Evolutionary conservation across 2,329 filamentous ascomycete species (phyloP).

Genomic region (Cercospora berteroae): DNA sequence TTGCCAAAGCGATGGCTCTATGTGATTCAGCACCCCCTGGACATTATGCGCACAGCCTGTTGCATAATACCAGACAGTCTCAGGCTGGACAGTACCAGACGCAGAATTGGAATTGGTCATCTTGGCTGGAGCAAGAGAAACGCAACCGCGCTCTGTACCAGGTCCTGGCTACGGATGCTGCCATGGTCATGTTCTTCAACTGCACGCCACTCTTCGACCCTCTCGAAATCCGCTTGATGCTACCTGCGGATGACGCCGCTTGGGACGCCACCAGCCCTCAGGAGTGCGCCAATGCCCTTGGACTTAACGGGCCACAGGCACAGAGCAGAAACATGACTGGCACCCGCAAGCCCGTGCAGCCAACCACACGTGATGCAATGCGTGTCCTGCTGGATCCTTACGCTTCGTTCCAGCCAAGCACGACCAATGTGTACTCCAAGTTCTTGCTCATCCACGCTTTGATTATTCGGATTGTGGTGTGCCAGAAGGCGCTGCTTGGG

Average conservation of each 20-base stretch:
- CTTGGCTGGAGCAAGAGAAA: slow-evolving; percentile 70
- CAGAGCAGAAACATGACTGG: slow-evolving; percentile 62
- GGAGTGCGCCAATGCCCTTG: slow-evolving; percentile 65
- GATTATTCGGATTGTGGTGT: slow-evolving; percentile 60
- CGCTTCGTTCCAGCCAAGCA: slow-evolving; percentile 60
- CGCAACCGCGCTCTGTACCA: slow-evolving; percentile 64
- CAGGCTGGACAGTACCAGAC: slow-evolving; percentile 49
- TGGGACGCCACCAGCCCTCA: slow-evolving; percentile 64
- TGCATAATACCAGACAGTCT: slow-evolving; percentile 58
- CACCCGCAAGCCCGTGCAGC: slow-evolving; percentile 62
- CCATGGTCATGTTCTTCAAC: slow-evolving; percentile 71
- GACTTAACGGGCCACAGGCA: slow-evolving; percentile 58
- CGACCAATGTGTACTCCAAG: slow-evolving; percentile 70
- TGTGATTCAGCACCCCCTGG: slow-evolving; percentile 53
- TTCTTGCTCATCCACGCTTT: slow-evolving; percentile 71
- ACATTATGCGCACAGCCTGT: slow-evolving; percentile 54
- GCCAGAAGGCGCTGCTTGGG: slow-evolving; percentile 44
- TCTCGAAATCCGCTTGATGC: slow-evolving; percentile 63
- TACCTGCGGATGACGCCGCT: slow-evolving; percentile 69
- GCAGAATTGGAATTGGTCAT: slow-evolving; percentile 61
- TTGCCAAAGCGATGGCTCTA: slow-evolving; percentile 59
- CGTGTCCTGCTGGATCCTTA: slow-evolving; percentile 59
- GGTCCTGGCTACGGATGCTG: slow-evolving; percentile 63
- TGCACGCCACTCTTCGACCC: slow-evolving; percentile 60
- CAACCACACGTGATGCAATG: slow-evolving; percentile 62